A percentile compares a stretch with the other conserved stretches of the same genome.
These are phyloP conservation scores for Plasmodiophora brassicae DNA, from an alignment of 208 protist species.

Conservation along the genomic window DNA sequence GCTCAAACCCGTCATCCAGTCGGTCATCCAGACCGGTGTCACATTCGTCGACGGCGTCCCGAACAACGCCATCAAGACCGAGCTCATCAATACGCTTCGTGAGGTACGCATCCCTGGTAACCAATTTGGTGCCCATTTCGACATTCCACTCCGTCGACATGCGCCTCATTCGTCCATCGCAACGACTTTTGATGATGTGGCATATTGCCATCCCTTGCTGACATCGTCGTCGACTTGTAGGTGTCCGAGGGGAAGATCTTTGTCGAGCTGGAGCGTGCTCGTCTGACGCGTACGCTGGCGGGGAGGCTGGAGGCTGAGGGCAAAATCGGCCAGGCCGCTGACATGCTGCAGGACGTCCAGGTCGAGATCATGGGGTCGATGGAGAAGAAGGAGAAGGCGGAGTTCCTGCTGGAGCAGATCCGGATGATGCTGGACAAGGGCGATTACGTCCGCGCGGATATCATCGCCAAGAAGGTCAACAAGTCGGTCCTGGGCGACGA, in stretches of 20 bases:
- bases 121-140: too few species aligned
- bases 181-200: too few species aligned
- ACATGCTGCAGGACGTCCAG: constrained; percentile 51
- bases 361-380: constrained; percentile 58
- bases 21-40: constrained; percentile 9
- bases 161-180: background rate
- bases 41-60: background rate
- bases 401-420: constrained; percentile 59
- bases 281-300: constrained; percentile 48
- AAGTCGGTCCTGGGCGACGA: constrained; percentile 36
- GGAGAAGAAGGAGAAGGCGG: constrained; percentile 58
- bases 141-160: background rate
- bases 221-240: too few species aligned
- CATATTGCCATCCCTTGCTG: too few species aligned
- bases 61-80: constrained; percentile 36
- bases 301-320: constrained; percentile 49
- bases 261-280: constrained; percentile 55
- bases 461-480: constrained; percentile 53
- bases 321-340: constrained; percentile 46
- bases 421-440: constrained; percentile 48
- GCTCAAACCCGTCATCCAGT: background rate
- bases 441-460: constrained; percentile 48
- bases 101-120: too few species aligned
- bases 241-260: constrained; percentile 40
- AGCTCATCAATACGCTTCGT: constrained; percentile 28